Base-by-base conservation (phyloP, 2,329 filamentous ascomycete species). In the Claviceps pusilla region DNA sequence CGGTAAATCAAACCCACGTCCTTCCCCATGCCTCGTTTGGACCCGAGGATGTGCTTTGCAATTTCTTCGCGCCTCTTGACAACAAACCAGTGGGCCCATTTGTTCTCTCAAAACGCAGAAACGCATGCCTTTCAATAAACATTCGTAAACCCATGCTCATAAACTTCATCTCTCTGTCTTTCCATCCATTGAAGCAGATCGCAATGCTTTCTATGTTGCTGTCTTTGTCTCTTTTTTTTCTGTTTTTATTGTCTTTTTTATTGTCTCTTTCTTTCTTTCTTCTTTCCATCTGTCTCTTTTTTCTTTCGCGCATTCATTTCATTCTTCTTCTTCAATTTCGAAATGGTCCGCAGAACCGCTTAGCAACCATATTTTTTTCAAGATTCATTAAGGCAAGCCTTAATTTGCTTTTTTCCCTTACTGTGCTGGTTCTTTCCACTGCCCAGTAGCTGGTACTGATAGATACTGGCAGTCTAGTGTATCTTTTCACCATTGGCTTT, bases 401-500 rank as follows among this genome's bases (percentile, higher is more conserved):
- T 43, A 4, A 16, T 29, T 14, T 47, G 3, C 31, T 31, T 33
- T 33, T 31, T 28, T 7, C 29, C 19, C 11, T 29, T 33, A 10
- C 29, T 31, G 24, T 11, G 24, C 19, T 24, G 24, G 24, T 24
- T 24, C 24, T 24, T 31, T 31, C 31, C 19, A 48, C 12, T 33
- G 14, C 19, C 33, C 19, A 33, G 16, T 49, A 31, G n/a, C 29
- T 35, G 10, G 9, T 33, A 6, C 9, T 39, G 37, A 14, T 4
- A 29, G 42, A 14, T 24, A 6, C 9, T 31, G 37, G n/a, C 7
- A 29, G 42, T 56, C 24, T 60, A 64, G 51, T 64, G 63, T 29
- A 61, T 68, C 69, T 76, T 76, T 61, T 75, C 72, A 35, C 65
- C 67, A 46, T 65, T 68, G 35, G 66, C 61, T 48, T 61, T 54